Base-by-base conservation (phyloP, 371 early-diverging fungal species). In the Chytridium lagenaria region DNA sequence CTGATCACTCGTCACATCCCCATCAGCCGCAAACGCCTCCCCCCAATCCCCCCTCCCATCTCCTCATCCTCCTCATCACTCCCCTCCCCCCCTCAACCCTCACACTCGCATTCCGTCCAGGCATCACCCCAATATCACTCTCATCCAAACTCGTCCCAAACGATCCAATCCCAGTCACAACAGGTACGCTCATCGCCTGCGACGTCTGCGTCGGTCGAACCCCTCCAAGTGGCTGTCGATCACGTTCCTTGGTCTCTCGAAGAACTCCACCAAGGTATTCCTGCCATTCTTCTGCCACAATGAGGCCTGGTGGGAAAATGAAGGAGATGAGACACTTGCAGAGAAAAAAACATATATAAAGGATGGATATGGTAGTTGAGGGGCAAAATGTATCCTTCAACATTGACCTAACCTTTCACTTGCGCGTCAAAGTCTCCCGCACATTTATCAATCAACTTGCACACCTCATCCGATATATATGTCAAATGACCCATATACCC, bases 401-500 rank as follows among this genome's bases (percentile, higher is more conserved):
- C n/a, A n/a, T n/a, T n/a, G 15, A 49, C 15, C 66, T 49, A 67
- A 86, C 86, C 83, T 75, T 77, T 71, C 16, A 84, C 68, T 49
- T 88, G 82, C 37, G 89, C 79, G 7, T 65, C 82, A 37, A 84
- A 74, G 37, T 89, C 88, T 15, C 52, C 70, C 44, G 70, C 49
- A 44, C 85, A 83, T 40, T 82, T 82, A 44, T 97, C 97, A 26
- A 50, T 79, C 49, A 96, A 77, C 73, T 93, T 93, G 71, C 92
- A 91, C 0, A 95, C 91, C 76, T 96, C 97, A 72, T 98, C 98
- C 33, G 96, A 90, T 69, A 98, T 95, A 65, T 95, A 94, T 0
- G 96, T 96, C 76, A 97, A 83, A 72, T 98, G 97, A 2, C 98
- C 98, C 98, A 98, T 98, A 78, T 93, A 96, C 1, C 97, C 98